Evolutionary conservation across 768 basidiomycete genomes (phyloP), one percentile per base, ranked within the genome.

Genomic region (Hirschioporus abietinus): DNA sequence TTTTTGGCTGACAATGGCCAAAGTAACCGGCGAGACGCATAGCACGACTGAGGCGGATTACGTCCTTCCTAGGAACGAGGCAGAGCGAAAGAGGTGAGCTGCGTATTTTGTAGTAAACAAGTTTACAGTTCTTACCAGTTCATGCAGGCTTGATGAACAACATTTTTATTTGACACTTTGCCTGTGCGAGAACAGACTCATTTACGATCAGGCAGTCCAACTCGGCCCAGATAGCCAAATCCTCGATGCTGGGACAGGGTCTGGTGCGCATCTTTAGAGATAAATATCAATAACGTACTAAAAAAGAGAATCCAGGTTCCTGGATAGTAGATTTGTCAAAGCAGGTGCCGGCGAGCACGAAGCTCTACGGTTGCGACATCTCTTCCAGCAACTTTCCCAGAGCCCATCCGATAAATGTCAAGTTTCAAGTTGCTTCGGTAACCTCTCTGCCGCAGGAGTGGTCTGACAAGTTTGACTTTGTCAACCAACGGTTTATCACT

Each of bases 401-500:
- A 17, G 24, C 12, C 12, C 42, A 58, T 18, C 26, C 63, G 25
- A 24, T 63, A 8, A 72, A 72, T 63, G 64, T 68, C 10, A 12
- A 61, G 4, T 71, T 70, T 57, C 58, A 52, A 24, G 61, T 68
- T 27, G 66, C 71, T 25, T 73, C 74, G 36, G 68, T 72, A 15
- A 73, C 72, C 8, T 26, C 64, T n/a, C 72, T 78, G 18, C 77
- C 78, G 0, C 35, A 60, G 0, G 72, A 71, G 34, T 77, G 78
- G 77, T 62, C 70, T 1, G 71, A 68, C 23, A 72, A 70, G 18
- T 79, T 78, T 66, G 18, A 65, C 1, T 70, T 79, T 57, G 70
- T 78, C 18, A 70, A 77, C 27, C 78, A 79, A 34, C 73, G 77
- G 0, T 70, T 79, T 23, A 68, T 78, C 1, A 67, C 76, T 7